Evolutionary conservation across 2,329 filamentous ascomycete species (phyloP).

Genomic region (Ceratocystiopsis minuta): DNA sequence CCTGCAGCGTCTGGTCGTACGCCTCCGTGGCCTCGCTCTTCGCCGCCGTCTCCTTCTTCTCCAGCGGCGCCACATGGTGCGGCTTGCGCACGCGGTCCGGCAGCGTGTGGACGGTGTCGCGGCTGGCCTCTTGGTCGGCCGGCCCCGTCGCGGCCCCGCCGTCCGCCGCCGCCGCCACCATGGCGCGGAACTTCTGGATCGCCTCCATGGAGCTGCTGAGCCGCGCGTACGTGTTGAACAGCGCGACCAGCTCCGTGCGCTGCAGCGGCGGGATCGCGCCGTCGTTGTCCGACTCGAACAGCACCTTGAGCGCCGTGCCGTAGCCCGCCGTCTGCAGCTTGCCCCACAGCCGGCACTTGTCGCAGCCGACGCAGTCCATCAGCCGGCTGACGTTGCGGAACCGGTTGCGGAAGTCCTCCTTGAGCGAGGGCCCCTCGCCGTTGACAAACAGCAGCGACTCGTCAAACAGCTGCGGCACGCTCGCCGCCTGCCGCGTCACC

Average conservation of each 20-base stretch:
- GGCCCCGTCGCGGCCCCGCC: too few species aligned
- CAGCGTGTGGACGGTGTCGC: constrained; percentile 6
- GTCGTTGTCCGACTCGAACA: constrained; percentile 75
- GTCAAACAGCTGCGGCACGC: constrained; percentile 70
- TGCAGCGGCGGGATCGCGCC: constrained; percentile 50
- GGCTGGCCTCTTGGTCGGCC: constrained; percentile 13
- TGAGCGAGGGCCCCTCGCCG: constrained; percentile 56
- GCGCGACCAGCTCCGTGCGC: constrained; percentile 79
- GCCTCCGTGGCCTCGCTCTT: constrained; percentile 13
- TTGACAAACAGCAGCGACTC: constrained; percentile 89
- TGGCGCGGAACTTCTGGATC: constrained; percentile 49
- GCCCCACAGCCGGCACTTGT: constrained; percentile 96
- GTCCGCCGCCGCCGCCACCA: constrained; percentile 20
- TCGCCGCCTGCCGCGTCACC: constrained; percentile 53
- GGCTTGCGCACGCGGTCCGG: constrained; percentile 26
- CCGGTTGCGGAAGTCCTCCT: constrained; percentile 92
- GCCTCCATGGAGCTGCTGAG: constrained; percentile 66
- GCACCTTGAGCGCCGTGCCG: constrained; percentile 81
- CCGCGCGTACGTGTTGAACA: constrained; percentile 85
- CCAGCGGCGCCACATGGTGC: constrained; percentile 19
- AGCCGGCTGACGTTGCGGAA: constrained; percentile 92
- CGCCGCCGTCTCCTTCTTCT: constrained; percentile 12
- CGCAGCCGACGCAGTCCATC: constrained; percentile 97
- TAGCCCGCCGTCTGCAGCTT: constrained; percentile 93
- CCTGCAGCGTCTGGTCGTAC: constrained; percentile 23